Base-by-base conservation (phyloP, 257 asterid genomes). In the Cinchona pubescens region DNA sequence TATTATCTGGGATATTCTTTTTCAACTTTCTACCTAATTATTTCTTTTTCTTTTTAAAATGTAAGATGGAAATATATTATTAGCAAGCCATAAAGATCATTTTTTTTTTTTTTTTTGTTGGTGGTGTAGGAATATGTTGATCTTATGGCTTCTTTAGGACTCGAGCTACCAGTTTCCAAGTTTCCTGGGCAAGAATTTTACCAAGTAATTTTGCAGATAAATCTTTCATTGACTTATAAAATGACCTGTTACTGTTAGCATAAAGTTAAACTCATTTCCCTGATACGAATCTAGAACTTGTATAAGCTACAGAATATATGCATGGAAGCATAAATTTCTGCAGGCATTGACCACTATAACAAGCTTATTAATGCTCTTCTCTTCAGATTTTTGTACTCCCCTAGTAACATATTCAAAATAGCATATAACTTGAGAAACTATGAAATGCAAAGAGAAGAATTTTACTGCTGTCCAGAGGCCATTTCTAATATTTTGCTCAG, bases 171-270 rank as follows among this genome's bases (percentile, higher is more conserved):
- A 92, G 58, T 85, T 90, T 72, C 88, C 96, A 40, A 88, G n/a
- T 90, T 65, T 83, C 92, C 74, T 88, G 93, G 93, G 84, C 93
- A 43, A 79, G 96, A 80, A 87, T 90, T 78, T 86, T 90, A 70
- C 96, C 96, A 16, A 84, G n/a, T 77, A 35, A 32, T 10, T 71
- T 62, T 56, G 0, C 11, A 49, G 19, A 18, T 23, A 6, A 51
- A 60, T 34, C 21, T 21, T 32, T 49, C 5, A 38, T 13, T 29
- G 61, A 29, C 16, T 7, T 23, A 37, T 6, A 30, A 15, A 58
- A 32, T 21, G 30, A 40, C 35, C 27, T 45, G 58, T 49, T 35
- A 61, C 59, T 56, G 56, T 51, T 60, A 60, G 12, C n/a, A n/a
- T 10, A 1, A 15, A 38, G 16, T 61, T 21, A 38, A 27, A 34